These are phyloP conservation scores for Pyrrhoderma noxium DNA, from an alignment of 1,284 basidiomycete species.

Conservation along the genomic window DNA sequence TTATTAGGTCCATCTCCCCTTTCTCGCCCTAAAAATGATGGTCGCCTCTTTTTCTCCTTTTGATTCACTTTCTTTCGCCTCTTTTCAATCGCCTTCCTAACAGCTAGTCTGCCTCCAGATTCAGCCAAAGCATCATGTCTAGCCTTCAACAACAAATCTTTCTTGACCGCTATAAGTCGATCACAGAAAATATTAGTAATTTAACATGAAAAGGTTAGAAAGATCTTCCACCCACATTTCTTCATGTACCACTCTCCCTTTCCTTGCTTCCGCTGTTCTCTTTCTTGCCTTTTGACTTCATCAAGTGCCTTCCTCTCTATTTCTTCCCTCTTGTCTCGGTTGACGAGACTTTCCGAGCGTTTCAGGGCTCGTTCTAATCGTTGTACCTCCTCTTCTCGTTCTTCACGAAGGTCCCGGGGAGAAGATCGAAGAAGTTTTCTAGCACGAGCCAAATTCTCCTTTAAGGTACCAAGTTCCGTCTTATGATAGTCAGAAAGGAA, in stretches of 20 bases:
- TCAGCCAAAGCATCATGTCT: slow-evolving; percentile 71
- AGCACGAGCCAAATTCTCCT: slow-evolving; percentile 60
- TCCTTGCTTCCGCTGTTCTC: slow-evolving; percentile 64
- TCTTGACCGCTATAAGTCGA: slow-evolving; percentile 58
- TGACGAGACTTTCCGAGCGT: slow-evolving; percentile 70
- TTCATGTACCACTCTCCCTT: slow-evolving; percentile 89
- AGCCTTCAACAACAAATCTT: slow-evolving; percentile 63
- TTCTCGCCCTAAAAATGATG: slow-evolving; percentile 33
- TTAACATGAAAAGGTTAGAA: background rate
- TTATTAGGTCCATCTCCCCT: slow-evolving; percentile 16
- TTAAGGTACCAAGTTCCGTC: slow-evolving; percentile 62
- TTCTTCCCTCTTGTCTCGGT: slow-evolving; percentile 65
- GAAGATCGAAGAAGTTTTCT: slow-evolving; percentile 61
- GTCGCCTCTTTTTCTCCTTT: slow-evolving; percentile 84
- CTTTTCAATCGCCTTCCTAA: slow-evolving; percentile 85
- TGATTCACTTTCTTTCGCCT: slow-evolving; percentile 81
- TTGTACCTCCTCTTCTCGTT: slow-evolving; percentile 64
- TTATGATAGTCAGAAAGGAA: slow-evolving; percentile 71
- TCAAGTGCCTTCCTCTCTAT: slow-evolving; percentile 62
- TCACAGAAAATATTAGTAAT: background rate
- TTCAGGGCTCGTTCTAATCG: slow-evolving; percentile 76
- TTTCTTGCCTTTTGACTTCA: slow-evolving; percentile 60
- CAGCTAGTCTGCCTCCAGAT: slow-evolving; percentile 69
- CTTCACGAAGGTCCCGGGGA: slow-evolving; percentile 54
- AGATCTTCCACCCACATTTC: slow-evolving; percentile 35